Evolutionary conservation across 768 basidiomycete species (phyloP).

Genomic region (Udeniomyces megalosporus): DNA sequence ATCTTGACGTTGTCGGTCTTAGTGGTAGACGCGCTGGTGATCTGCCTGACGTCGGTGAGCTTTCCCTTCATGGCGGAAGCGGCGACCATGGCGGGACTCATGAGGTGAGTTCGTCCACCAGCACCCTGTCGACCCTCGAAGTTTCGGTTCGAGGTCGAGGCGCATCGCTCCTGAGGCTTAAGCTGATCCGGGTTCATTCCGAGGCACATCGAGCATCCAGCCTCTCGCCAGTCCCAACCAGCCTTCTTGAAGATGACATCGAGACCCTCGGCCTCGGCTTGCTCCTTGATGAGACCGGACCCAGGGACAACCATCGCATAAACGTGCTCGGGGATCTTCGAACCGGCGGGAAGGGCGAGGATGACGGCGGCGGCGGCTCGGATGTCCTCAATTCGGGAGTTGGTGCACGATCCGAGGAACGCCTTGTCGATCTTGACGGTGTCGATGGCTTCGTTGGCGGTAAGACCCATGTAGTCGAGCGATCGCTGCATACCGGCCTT

Average conservation of each 20-base stretch:
- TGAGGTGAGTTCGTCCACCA: constrained; percentile 73
- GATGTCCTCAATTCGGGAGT: constrained; percentile 82
- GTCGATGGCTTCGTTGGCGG: constrained; percentile 60
- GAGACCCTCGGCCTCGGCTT: constrained; percentile 77
- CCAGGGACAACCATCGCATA: constrained; percentile 86
- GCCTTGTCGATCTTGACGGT: constrained; percentile 70
- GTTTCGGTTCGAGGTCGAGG: constrained; percentile 83
- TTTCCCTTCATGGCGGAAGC: constrained; percentile 75
- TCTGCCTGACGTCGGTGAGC: constrained; percentile 67
- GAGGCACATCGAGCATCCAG: constrained; percentile 89
- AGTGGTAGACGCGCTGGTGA: constrained; percentile 37
- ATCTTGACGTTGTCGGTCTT: constrained; percentile 43
- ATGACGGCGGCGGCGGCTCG: constrained; percentile 69
- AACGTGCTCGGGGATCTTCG: constrained; percentile 52
- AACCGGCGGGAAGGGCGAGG: constrained; percentile 38
- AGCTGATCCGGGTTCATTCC: constrained; percentile 93
- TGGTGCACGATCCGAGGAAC: constrained; percentile 89
- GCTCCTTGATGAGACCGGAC: constrained; percentile 75
- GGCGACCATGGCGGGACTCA: constrained; percentile 84
- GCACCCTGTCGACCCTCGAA: constrained; percentile 79
- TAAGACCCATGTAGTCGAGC: constrained; percentile 73
- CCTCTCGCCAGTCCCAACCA: constrained; percentile 89
- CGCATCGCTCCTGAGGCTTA: constrained; percentile 62
- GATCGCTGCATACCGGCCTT: constrained; percentile 56
- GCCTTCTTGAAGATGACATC: constrained; percentile 74